A percentile compares a stretch with the other conserved stretches of the same genome.
phyloP scores from a whole-genome alignment of 2,329 filamentous ascomycete species.

The Botrytis pseudocinerea region DNA sequence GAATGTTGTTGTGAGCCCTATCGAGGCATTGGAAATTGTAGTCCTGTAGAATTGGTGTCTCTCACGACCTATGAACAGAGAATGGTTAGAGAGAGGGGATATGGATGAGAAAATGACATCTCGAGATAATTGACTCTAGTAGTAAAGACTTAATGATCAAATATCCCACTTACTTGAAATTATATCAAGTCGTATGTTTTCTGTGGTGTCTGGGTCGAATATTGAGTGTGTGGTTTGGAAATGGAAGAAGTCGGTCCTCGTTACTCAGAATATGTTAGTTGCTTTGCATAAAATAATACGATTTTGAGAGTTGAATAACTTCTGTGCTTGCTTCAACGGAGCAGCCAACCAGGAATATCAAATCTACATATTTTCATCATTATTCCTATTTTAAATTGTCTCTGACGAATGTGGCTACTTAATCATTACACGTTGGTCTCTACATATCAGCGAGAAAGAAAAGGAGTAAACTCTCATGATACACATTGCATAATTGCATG shows the following conservation, averaged over 20 bases:
- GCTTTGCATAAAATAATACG: slow-evolving; percentile 30
- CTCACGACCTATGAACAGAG: slow-evolving; percentile 20
- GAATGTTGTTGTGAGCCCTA: slow-evolving; percentile 39
- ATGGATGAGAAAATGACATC: slow-evolving; percentile 23
- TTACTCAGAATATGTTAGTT: slow-evolving; percentile 31
- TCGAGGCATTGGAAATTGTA: slow-evolving; percentile 40
- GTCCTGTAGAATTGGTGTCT: slow-evolving; percentile 34
- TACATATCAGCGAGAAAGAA: background rate
- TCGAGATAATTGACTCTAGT: slow-evolving; percentile 25
- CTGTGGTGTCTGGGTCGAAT: slow-evolving; percentile 24
- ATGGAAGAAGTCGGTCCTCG: slow-evolving; percentile 22
- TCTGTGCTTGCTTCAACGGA: slow-evolving; percentile 8
- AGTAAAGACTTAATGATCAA: slow-evolving; percentile 22
- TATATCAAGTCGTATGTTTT: slow-evolving; percentile 26
- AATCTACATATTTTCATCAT: slow-evolving; percentile 22
- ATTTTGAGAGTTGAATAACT: slow-evolving; percentile 25
- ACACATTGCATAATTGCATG: background rate
- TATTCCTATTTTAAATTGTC: slow-evolving; percentile 23
- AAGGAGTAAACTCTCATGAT: background rate
- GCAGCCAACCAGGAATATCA: slow-evolving; percentile 5
- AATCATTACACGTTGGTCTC: background rate
- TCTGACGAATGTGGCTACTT: slow-evolving; percentile 7
- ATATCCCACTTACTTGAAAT: slow-evolving; percentile 31
- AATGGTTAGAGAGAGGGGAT: slow-evolving; percentile 30
- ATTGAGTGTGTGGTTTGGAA: slow-evolving; percentile 23